Evolutionary conservation across 495 filamentous ascomycete genomes (phyloP).

Genomic region (Penicillium lagena): DNA sequence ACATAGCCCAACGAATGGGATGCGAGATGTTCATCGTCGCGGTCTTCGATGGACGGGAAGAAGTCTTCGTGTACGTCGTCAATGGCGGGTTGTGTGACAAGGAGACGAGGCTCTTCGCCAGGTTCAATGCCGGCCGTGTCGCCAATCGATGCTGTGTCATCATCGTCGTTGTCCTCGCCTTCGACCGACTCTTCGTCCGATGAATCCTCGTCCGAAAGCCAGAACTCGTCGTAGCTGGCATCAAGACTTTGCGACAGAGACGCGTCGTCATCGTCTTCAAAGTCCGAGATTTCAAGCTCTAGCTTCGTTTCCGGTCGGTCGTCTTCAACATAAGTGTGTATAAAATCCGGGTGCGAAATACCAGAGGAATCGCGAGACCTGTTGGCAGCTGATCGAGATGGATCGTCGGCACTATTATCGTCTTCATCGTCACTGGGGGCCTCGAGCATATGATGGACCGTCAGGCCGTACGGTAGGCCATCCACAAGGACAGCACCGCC

Average conservation of each 20-base stretch:
- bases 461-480: constrained; percentile 80
- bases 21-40: constrained; percentile 67
- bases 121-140: constrained; percentile 78
- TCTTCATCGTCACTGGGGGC: constrained; percentile 60
- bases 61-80: constrained; percentile 80
- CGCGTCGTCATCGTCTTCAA: constrained; percentile 37
- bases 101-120: constrained; percentile 61
- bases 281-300: constrained; percentile 44
- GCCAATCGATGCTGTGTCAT: constrained; percentile 61
- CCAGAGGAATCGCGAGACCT: constrained; percentile 15
- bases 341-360: constrained; percentile 16
- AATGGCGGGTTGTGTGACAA: constrained; percentile 81
- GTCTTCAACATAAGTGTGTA: constrained; percentile 27
- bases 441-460: constrained; percentile 93
- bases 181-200: constrained; percentile 39
- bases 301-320: constrained; percentile 26
- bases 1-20: constrained; percentile 74
- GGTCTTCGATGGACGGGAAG: constrained; percentile 56
- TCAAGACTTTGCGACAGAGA: constrained; percentile 24
- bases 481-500: constrained; percentile 84
- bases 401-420: constrained; percentile 22
- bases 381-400: constrained; percentile 30
- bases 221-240: constrained; percentile 29
- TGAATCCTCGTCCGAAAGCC: constrained; percentile 40
- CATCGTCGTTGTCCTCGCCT: constrained; percentile 44